These are phyloP conservation scores for Clarireedia monteithiana DNA, from an alignment of 2,329 filamentous ascomycete species.

Conservation along the genomic window DNA sequence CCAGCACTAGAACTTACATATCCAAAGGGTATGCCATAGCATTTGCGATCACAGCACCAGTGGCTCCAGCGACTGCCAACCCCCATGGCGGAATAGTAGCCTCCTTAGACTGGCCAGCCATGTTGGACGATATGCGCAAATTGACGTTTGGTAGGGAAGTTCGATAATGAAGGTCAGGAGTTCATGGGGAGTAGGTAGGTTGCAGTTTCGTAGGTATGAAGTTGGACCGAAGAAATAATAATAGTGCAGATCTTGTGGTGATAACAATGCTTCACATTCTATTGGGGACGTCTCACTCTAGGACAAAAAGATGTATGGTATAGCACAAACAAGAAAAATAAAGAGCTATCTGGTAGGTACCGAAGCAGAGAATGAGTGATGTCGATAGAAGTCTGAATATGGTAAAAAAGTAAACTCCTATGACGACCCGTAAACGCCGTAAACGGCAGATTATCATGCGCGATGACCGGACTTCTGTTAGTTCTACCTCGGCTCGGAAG, in stretches of 20 bases:
- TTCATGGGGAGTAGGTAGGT: too few species aligned
- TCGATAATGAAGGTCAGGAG: too few species aligned
- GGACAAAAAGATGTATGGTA: too few species aligned
- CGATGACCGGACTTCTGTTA: not conserved
- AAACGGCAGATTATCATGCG: not conserved
- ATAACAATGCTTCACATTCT: not conserved
- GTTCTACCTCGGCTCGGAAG: slow-evolving; percentile 7
- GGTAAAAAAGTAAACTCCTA: too few species aligned
- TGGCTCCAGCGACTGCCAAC: slow-evolving; percentile 82
- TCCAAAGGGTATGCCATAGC: slow-evolving; percentile 93
- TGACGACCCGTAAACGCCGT: too few species aligned
- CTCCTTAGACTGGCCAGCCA: slow-evolving; percentile 29
- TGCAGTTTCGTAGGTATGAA: not conserved
- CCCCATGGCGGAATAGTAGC: slow-evolving; percentile 75
- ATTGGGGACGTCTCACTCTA: too few species aligned
- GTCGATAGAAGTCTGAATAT: too few species aligned
- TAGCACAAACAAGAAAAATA: too few species aligned
- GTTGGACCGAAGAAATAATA: not conserved
- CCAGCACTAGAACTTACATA: slow-evolving; percentile 56
- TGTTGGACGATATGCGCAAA: slow-evolving; percentile 6
- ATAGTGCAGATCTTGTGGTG: not conserved
- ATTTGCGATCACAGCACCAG: slow-evolving; percentile 90
- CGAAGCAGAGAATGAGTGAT: too few species aligned
- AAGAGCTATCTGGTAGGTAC: too few species aligned
- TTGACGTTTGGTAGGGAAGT: not conserved